A percentile compares a stretch with the other conserved stretches of the same genome.
phyloP scores from a whole-genome alignment of 2,329 filamentous ascomycete genomes.

The Orbilia oligospora region DNA sequence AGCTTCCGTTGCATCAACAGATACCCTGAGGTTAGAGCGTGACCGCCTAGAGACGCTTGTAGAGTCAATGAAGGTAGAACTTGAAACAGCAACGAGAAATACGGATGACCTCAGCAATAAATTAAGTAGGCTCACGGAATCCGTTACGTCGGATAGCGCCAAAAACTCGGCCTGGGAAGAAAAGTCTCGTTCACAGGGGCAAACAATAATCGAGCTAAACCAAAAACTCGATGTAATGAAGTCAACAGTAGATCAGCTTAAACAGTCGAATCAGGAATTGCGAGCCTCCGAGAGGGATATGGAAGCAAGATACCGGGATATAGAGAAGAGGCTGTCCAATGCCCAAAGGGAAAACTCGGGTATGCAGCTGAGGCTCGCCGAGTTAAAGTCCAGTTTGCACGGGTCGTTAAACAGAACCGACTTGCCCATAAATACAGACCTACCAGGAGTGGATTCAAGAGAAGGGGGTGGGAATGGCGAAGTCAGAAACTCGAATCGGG shows the following conservation, averaged over 20 bases:
- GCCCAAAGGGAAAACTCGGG: slow-evolving; percentile 51
- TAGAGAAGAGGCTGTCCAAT: slow-evolving; percentile 39
- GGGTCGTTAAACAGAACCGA: slow-evolving; percentile 3
- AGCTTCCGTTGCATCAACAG: slow-evolving; percentile 4
- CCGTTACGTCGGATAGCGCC: slow-evolving; percentile 24
- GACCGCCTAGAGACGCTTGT: slow-evolving; percentile 22
- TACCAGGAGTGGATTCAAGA: not conserved
- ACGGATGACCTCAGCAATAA: slow-evolving; percentile 23
- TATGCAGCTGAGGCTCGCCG: slow-evolving; percentile 42
- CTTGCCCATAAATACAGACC: not conserved
- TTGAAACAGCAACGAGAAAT: slow-evolving; percentile 1
- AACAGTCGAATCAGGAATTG: slow-evolving; percentile 24
- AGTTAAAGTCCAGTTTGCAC: slow-evolving; percentile 44
- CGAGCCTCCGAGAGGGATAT: slow-evolving; percentile 3
- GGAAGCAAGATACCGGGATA: slow-evolving; percentile 25
- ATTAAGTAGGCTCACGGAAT: slow-evolving; percentile 25
- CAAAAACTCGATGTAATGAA: slow-evolving; percentile 7
- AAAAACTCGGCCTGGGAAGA: slow-evolving; percentile 34
- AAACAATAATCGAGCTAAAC: slow-evolving; percentile 33
- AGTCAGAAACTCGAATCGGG: too few relatives aligned
- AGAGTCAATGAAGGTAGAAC: not conserved
- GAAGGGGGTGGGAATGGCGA: not conserved
- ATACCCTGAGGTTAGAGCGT: slow-evolving; percentile 24
- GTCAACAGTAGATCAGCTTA: slow-evolving; percentile 8
- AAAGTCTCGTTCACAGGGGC: slow-evolving; percentile 17